Evolutionary conservation across 345 rosid genomes (phyloP).

Genomic region (Abelmoschus esculentus): DNA sequence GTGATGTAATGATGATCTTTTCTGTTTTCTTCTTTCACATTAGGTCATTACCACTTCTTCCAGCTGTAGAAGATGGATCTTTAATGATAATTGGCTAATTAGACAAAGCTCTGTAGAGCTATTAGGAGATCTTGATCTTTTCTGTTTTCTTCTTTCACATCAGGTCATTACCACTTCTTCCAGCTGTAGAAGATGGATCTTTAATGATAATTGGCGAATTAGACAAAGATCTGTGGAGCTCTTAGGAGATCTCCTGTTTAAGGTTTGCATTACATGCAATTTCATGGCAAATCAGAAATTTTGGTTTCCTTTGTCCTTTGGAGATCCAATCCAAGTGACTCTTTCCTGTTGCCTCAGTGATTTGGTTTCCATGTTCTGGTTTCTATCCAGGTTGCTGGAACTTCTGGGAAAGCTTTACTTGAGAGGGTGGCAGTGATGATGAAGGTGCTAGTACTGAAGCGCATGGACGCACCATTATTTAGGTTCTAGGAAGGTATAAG

Average conservation of each 20-base stretch:
- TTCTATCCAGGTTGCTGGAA: slow-evolving; percentile 84
- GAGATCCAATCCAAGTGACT: background rate
- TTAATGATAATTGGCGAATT: slow-evolving; percentile 95
- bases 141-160: slow-evolving; percentile 4
- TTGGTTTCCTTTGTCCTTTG: background rate
- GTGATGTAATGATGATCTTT: too few relatives aligned
- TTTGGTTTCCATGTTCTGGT: background rate
- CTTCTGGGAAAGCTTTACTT: slow-evolving; percentile 94
- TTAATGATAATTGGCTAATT: background rate
- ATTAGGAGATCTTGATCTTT: too few relatives aligned
- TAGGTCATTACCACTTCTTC: too few relatives aligned
- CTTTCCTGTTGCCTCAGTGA: background rate
- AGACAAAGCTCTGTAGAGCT: too few relatives aligned
- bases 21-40: too few relatives aligned
- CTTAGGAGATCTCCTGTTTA: slow-evolving; percentile 85
- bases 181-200: slow-evolving; percentile 99
- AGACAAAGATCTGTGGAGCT: slow-evolving; percentile 24
- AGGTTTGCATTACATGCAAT: slow-evolving; percentile 35
- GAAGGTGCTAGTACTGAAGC: slow-evolving; percentile 99
- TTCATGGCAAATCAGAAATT: background rate
- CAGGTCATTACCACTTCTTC: slow-evolving; percentile 97
- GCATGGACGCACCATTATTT: slow-evolving; percentile 96
- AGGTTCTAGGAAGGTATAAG: slow-evolving; percentile 87
- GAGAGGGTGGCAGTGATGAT: slow-evolving; percentile 99
- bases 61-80: too few relatives aligned